Base-by-base conservation (phyloP, 2,329 filamentous ascomycete species). In the Trichoderma breve region DNA sequence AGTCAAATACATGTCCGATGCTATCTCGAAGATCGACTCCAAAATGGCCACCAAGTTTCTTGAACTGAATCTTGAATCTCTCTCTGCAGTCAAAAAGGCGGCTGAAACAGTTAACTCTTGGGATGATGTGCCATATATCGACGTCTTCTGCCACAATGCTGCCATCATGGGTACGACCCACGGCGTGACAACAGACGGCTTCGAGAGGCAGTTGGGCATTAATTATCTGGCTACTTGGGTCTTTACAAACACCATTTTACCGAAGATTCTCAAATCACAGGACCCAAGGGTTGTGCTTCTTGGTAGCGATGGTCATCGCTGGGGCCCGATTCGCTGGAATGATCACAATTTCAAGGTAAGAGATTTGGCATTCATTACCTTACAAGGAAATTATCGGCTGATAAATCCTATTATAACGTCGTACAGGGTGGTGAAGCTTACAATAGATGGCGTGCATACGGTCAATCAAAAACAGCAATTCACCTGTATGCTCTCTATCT, bases 141-240 rank as follows among this genome's bases (percentile, higher is more conserved):
- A 76, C 6, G 79, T 85, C 18, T 72, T 86, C 11, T 75, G 85
- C 71, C 84, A 84, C 74, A 85, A 82, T 69, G 84, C 84, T 1
- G 84, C 79, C 12, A 74, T 85, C 24, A 84, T 84, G 81, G 80
- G 76, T 5, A 72, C 74, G 4, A 76, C 79, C 21, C 81, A 57
- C 4, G 53, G 24, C 9, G n/a, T 51, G n/a, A 51, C 43, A 51
- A 21, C 9, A 11, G 43, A 51, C 4, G 43, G 43, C 3, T 51
- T 51, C 1, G 43, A 51, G 43, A n/a, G 43, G 4, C 43, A 51
- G 9, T 21, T 51, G n/a, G 43, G 43, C 9, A 2, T 51, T 51
- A 51, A 51, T 51, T 51, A 51, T 51, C 4, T 51, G n/a, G 43
- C n/a, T 51, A 51, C n/a, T 51, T 51, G 43, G 43, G 43, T 51